Base-by-base conservation (phyloP, 139 green algal species). In the Picochlorum sp. region DNA sequence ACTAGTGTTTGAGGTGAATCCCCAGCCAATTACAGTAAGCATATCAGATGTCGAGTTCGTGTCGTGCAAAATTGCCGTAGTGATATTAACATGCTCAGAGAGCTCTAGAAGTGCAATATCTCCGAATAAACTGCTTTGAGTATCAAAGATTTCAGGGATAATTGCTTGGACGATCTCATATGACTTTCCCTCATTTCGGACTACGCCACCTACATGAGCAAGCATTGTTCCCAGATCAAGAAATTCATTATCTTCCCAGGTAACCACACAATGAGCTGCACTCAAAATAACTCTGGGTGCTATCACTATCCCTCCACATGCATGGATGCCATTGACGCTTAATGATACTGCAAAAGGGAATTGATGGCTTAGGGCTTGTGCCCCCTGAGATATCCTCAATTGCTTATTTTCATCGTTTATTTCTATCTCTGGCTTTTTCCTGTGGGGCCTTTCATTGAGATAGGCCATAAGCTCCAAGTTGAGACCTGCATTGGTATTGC, bases 51-150 rank as follows among this genome's bases (percentile, higher is more conserved):
- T 12, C 7, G 8, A 51, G 20, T 20, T 18, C 10, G 9, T 50
- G 7, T 28, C 13, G 52, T 14, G 16, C 22, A 59, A 28, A 14
- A 36, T 59, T 44, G 52, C 20, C 7, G n/a, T 6, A 5, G 22
- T 41, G 12, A 18, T 30, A 50, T 28, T 36, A 20, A 59, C 22
- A 59, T 7, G 22, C 18, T 41, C n/a, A 18, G 20, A 28, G n/a
- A 59, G 25, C 52, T 36, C n/a, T 5, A 59, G 18, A n/a, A 59
- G 24, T 51, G 52, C 52, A 59, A 59, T 30, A 45, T 59, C 52
- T 30, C 52, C 52, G 16, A 43, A 50, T 0, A 50, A 59, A 28
- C 52, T 24, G 6, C 24, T 29, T 6, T 47, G 39, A 59, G 24
- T n/a, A 28, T 59, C 14, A 12, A 50, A 59, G 18, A 30, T 29